Base-by-base conservation (phyloP, 345 rosid genomes). In the Raphanus sativus region DNA sequence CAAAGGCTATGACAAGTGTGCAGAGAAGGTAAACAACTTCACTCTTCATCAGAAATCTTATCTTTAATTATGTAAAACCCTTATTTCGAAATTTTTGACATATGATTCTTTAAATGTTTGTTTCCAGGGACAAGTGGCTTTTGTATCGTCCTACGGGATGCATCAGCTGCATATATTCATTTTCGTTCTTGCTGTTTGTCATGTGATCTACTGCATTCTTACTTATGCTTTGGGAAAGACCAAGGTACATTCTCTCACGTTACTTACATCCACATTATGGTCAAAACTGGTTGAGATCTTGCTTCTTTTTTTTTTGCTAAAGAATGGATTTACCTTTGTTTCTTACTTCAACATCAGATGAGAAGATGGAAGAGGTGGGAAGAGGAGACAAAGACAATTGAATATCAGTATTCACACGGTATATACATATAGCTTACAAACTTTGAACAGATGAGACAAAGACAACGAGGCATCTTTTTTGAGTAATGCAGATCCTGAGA, bases 121-220 rank as follows among this genome's bases (percentile, higher is more conserved):
- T 42, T 67, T 69, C 42, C 87, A 92, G 98, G 97, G 92, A 0
- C 83, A 90, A 85, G 97, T 93, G 8, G 82, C 98, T 26, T 86
- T 95, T 75, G 87, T 95, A 12, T 95, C 99, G 3, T 48, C 89
- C 2, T 92, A 89, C 15, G 99, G 96, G 0, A 85, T 93, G 70
- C 94, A 96, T 63, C 98, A 93, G 83, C 93, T 96, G 9, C 99
- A 96, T 73, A 83, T 89, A 55, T 92, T 95, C 84, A 91, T 95
- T 81, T 95, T 95, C 66, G 91, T 84, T 38, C 79, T 95, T 6
- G 98, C 97, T 5, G 81, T 95, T 77, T 86, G 79, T 66, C 99
- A 95, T 73, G 87, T 95, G 24, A 77, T 95, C 34, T 89, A 89
- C 83, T 89, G 98, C 63, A 78, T 92, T 73, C 55, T 83, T 68